These are phyloP conservation scores for Jatropha curcas DNA, from an alignment of 345 rosid species.

Conservation along the genomic window DNA sequence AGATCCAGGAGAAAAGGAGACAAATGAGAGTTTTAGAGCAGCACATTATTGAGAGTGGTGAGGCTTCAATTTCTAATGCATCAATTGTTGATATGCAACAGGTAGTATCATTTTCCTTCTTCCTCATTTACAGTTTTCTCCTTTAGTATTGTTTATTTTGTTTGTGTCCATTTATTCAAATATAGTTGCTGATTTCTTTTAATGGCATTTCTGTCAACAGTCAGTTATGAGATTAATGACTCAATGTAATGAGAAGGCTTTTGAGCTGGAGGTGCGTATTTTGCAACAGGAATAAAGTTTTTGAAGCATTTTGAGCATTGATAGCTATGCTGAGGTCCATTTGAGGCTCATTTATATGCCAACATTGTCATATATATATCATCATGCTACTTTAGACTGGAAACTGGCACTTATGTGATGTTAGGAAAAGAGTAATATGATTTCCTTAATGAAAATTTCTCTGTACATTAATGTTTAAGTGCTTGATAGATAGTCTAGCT, in stretches of 20 bases:
- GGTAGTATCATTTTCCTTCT: conserved; percentile 45
- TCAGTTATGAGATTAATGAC: conserved; percentile 88
- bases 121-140: background rate
- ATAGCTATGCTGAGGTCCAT: background rate
- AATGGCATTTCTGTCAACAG: conserved; percentile 46
- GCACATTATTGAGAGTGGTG: conserved; percentile 84
- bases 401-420: background rate
- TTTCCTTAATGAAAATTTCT: background rate
- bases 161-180: background rate
- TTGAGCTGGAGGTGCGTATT: conserved; percentile 87
- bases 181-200: conserved; percentile 16
- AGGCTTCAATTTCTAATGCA: conserved; percentile 90
- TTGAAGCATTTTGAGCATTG: background rate
- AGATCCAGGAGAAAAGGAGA: conserved; percentile 87
- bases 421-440: background rate
- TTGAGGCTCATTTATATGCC: too few relatives aligned
- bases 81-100: conserved; percentile 95
- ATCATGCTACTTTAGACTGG: background rate
- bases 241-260: conserved; percentile 90
- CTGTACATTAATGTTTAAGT: background rate
- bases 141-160: background rate
- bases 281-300: conserved; percentile 4
- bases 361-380: background rate
- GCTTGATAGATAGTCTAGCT: conserved; percentile 1
- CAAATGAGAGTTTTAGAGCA: conserved; percentile 87